Evolutionary conservation across 2,329 filamentous ascomycete genomes (phyloP), one percentile per base, ranked within the genome.

Genomic region (Xylariomycetidae sp.): DNA sequence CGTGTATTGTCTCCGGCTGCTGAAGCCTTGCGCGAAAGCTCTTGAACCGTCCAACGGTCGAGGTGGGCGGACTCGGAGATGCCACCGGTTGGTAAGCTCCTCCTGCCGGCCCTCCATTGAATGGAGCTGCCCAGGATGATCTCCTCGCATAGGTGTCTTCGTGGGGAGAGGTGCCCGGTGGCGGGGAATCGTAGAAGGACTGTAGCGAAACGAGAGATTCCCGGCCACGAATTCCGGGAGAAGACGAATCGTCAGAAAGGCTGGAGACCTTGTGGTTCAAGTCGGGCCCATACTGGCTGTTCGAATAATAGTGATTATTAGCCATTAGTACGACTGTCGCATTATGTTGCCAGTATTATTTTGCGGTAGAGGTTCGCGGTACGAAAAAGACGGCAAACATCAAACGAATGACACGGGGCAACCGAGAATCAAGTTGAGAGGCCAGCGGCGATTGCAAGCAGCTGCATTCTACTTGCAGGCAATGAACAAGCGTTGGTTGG

Each of bases 141-240:
- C 27, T 31, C n/a, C 33, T 28, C 6, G 31, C 34, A 30, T 50
- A 48, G 12, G 40, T 25, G 20, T 44, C 40, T 20, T 41, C 45
- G 23, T 46, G 38, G 12, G 34, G 29, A 3, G 37, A 17, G 26
- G 17, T 12, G 12, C 40, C 37, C 13, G 32, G 32, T 10, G 38
- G 32, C 13, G 48, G 44, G 13, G 47, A 44, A 13, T 45, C 50
- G 40, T 49, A 46, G 16, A 45, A 39, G 11, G 53, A 55, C 34
- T 54, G 50, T 6, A 54, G 46, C 27, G 54, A 56, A 5, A 56
- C 48, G 26, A 58, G 48, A 10, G 53, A 56, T 33, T 57, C 54
- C 20, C 54, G 51, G 14, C 51, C 51, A 27, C 40, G 46, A 18
- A 51, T 31, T 12, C 40, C 20, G 12, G 44, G 8, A 14, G 38